Percentiles rank a stretch among this genome's conserved stretches.
phyloP scores from a whole-genome alignment of 2,329 filamentous ascomycete species.

The Neophaeococcomyces aloes region DNA sequence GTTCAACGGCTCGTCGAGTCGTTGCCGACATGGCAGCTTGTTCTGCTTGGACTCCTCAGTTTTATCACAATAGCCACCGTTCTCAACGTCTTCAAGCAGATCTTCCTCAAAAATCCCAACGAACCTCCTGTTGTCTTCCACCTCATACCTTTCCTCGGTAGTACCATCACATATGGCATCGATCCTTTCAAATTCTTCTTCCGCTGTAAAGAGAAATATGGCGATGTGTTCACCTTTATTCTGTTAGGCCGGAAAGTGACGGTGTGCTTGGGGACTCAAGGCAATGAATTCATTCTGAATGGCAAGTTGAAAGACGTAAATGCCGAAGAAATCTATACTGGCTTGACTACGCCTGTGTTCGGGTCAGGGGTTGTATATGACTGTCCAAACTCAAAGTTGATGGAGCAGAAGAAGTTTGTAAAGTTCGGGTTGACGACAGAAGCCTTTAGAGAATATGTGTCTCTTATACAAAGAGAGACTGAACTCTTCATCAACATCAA shows the following conservation, averaged over 20 bases:
- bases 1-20: constrained; percentile 37
- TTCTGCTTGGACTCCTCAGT: constrained; percentile 34
- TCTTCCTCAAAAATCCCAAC: constrained; percentile 71
- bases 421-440: constrained; percentile 53
- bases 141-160: constrained; percentile 53
- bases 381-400: constrained; percentile 81
- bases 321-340: constrained; percentile 80
- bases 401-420: constrained; percentile 86
- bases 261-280: constrained; percentile 67
- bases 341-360: constrained; percentile 61
- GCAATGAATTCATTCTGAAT: constrained; percentile 89
- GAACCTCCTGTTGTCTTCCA: constrained; percentile 74
- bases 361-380: constrained; percentile 73
- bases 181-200: constrained; percentile 74
- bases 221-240: constrained; percentile 83
- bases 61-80: constrained; percentile 50
- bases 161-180: constrained; percentile 36
- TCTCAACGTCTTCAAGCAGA: constrained; percentile 68
- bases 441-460: constrained; percentile 59
- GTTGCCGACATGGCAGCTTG: constrained; percentile 37
- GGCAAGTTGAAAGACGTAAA: constrained; percentile 83
- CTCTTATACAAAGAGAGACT: constrained; percentile 64
- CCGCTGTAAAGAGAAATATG: constrained; percentile 63
- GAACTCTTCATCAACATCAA: constrained; percentile 49
- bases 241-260: constrained; percentile 81